Percentiles rank a stretch among this genome's conserved stretches.
Conservation (phyloP, 2,329 filamentous ascomycete genomes). For the Sporothrix globosa region DNA sequence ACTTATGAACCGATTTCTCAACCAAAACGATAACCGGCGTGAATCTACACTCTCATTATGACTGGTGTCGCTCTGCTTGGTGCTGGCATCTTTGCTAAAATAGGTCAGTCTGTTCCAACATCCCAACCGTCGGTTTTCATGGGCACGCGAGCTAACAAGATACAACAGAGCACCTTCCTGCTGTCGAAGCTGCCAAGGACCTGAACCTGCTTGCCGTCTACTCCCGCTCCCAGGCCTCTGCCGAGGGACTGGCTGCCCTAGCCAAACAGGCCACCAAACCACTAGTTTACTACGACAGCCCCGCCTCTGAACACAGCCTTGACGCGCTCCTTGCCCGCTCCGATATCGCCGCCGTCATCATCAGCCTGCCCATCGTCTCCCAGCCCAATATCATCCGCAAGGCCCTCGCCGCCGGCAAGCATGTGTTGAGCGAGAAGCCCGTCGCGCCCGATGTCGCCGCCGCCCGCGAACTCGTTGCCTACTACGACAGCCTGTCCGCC, state of each 20-base stretch:
- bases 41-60: too few species aligned
- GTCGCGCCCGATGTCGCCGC: conserved; percentile 57
- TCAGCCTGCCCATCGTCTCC: conserved; percentile 64
- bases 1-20: too few species aligned
- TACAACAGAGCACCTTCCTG: conserved; percentile 51
- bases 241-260: conserved; percentile 49
- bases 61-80: conserved; percentile 13
- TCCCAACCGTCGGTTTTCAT: too few species aligned
- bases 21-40: too few species aligned
- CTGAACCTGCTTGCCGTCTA: conserved; percentile 67
- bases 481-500: conserved; percentile 41
- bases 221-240: conserved; percentile 63
- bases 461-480: conserved; percentile 39
- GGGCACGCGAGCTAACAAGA: neutral
- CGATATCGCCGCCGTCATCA: conserved; percentile 60
- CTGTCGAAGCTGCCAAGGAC: conserved; percentile 55
- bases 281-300: conserved; percentile 60
- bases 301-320: conserved; percentile 50
- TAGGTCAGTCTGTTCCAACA: neutral
- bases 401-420: conserved; percentile 66
- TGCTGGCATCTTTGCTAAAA: conserved; percentile 20
- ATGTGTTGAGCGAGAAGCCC: conserved; percentile 72
- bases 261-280: conserved; percentile 41
- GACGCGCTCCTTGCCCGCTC: conserved; percentile 56
- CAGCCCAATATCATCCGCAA: conserved; percentile 63